Evolutionary conservation across 176 grass and related monocot genomes (phyloP).

Genomic region (Saccharum spontaneum): DNA sequence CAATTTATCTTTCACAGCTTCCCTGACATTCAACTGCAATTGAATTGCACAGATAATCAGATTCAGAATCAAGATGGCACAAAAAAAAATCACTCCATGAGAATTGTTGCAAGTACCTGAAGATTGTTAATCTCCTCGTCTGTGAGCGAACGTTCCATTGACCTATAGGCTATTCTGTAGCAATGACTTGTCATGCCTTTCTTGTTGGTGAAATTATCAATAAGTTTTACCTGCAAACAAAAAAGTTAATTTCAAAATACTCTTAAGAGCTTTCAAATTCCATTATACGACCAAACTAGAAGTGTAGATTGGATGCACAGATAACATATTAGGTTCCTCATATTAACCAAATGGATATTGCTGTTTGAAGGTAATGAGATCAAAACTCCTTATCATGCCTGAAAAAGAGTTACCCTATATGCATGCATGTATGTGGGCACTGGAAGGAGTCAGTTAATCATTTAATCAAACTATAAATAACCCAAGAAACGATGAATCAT

Average conservation of each 20-base stretch:
- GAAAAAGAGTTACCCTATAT: not conserved
- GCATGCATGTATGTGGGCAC: slow-evolving; percentile 8
- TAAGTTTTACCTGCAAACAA: slow-evolving; percentile 70
- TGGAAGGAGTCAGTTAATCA: not conserved
- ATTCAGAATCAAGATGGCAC: not conserved
- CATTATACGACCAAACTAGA: slow-evolving; percentile 5
- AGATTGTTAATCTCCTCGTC: slow-evolving; percentile 88
- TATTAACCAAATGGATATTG: not conserved
- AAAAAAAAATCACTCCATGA: not conserved
- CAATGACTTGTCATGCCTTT: slow-evolving; percentile 98
- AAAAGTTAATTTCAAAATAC: not conserved
- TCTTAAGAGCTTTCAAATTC: not conserved
- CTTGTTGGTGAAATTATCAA: slow-evolving; percentile 98
- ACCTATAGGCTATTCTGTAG: slow-evolving; percentile 91
- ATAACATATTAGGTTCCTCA: not conserved
- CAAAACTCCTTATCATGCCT: not conserved
- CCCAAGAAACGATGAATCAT: not conserved
- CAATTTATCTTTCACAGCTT: slow-evolving; percentile 83
- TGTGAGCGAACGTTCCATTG: slow-evolving; percentile 86
- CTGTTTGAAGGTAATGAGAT: not conserved
- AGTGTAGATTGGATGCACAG: not conserved
- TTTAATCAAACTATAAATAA: not conserved
- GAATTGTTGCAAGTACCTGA: slow-evolving; percentile 51
- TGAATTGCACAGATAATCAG: slow-evolving; percentile 35
- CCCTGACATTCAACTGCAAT: slow-evolving; percentile 81